Evolutionary conservation across 306 rosid species (phyloP).

Genomic region (Vicia sativa): DNA sequence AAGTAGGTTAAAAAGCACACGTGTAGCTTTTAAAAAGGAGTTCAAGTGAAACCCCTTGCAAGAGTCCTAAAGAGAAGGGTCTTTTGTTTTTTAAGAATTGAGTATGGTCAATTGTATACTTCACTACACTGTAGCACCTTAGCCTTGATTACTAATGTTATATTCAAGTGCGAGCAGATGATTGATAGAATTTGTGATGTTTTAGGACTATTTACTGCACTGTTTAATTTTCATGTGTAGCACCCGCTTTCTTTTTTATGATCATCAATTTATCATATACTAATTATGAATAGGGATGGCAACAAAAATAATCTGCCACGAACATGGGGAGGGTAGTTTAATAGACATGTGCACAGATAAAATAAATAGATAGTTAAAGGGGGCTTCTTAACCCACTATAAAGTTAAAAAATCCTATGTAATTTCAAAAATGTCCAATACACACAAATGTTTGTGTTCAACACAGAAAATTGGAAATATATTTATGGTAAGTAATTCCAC

Average conservation of each 20-base stretch:
- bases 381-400: too few species aligned
- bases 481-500: too few species aligned
- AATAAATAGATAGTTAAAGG: too few species aligned
- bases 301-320: too few species aligned
- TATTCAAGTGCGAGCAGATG: neutral
- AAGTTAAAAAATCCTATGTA: too few species aligned
- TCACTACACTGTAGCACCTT: constrained; percentile 1
- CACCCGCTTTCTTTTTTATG: neutral
- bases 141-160: constrained; percentile 4
- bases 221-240: neutral
- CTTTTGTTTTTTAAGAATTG: neutral
- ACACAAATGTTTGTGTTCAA: too few species aligned
- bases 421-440: too few species aligned
- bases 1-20: constrained; percentile 31
- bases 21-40: neutral
- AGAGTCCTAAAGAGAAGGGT: neutral
- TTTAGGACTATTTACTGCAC: neutral
- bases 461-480: too few species aligned
- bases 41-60: constrained; percentile 2
- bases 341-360: too few species aligned
- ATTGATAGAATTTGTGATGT: neutral
- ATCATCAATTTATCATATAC: neutral
- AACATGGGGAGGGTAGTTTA: too few species aligned
- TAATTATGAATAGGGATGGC: too few species aligned
- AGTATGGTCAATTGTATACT: constrained; percentile 11